Conservation (phyloP, 2,329 filamentous ascomycete genomes). For the Cladophialophora chaetospira region DNA sequence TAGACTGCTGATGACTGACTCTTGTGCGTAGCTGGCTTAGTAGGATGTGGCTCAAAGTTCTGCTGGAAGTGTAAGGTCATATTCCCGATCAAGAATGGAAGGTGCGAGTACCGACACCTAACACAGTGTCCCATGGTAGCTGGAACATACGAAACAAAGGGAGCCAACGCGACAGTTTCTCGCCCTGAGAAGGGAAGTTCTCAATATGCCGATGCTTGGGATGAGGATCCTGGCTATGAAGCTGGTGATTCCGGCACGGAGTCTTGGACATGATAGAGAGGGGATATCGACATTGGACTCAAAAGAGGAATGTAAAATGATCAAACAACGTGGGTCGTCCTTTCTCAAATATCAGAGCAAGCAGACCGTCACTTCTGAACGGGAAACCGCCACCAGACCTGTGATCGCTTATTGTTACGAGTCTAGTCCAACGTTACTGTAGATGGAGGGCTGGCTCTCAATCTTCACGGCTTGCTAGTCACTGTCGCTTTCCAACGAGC, state of each 20-base stretch:
- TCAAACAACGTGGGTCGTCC: no score
- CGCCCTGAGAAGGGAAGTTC: not conserved
- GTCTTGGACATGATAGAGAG: not conserved
- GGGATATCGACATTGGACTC: no score
- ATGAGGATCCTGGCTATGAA: not conserved
- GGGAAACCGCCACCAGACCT: no score
- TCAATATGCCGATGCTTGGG: not conserved
- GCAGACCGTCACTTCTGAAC: no score
- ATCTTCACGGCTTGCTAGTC: not conserved
- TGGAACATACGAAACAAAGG: not conserved
- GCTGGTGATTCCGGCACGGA: not conserved
- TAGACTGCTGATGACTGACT: not conserved
- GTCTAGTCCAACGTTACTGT: no score
- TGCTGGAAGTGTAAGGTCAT: slow-evolving; percentile 1
- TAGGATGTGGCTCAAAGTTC: not conserved
- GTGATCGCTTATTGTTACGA: no score
- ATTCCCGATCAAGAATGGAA: not conserved
- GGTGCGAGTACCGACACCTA: not conserved
- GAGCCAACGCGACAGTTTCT: not conserved
- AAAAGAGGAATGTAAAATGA: no score
- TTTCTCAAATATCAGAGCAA: no score
- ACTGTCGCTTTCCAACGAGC: not conserved
- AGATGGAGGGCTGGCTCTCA: no score
- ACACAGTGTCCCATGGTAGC: not conserved
- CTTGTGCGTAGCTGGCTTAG: not conserved